These are phyloP conservation scores for Aspergillus brunneoviolaceus DNA, from an alignment of 2,329 filamentous ascomycete genomes.

Conservation along the genomic window DNA sequence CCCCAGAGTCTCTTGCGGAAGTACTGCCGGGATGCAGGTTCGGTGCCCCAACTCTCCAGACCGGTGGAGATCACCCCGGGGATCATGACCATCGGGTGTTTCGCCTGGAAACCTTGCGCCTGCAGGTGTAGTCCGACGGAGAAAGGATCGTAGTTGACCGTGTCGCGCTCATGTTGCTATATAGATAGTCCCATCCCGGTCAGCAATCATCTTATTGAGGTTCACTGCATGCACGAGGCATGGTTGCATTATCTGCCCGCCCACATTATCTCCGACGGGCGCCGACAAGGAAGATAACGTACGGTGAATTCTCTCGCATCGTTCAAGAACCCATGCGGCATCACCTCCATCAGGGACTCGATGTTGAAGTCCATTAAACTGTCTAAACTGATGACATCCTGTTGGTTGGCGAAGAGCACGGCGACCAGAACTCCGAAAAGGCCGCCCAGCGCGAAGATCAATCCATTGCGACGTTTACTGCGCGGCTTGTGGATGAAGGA, in stretches of 20 bases:
- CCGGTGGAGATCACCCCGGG: constrained; percentile 97
- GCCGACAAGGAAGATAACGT: constrained; percentile 31
- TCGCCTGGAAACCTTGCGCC: constrained; percentile 74
- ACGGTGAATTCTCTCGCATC: constrained; percentile 86
- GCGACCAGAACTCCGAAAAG: constrained; percentile 88
- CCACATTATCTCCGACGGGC: not conserved
- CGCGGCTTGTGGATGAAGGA: constrained; percentile 39
- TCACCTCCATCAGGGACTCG: constrained; percentile 80
- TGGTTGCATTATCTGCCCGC: not conserved
- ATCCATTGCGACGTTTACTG: constrained; percentile 71
- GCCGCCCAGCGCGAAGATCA: constrained; percentile 84
- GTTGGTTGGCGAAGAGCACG: constrained; percentile 83
- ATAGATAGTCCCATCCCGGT: not conserved
- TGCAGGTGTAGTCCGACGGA: constrained; percentile 81
- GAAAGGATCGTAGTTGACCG: constrained; percentile 91
- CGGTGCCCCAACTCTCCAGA: constrained; percentile 93
- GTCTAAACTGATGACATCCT: constrained; percentile 85
- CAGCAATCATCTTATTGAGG: not conserved
- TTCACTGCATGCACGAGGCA: not conserved
- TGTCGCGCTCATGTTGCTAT: constrained; percentile 78
- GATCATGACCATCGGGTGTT: constrained; percentile 93
- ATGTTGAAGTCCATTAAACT: constrained; percentile 70
- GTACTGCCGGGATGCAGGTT: constrained; percentile 79
- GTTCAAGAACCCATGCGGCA: constrained; percentile 80
- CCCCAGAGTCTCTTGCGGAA: constrained; percentile 96